Conservation (phyloP, 306 rosid genomes). For the Begonia masoniana region DNA sequence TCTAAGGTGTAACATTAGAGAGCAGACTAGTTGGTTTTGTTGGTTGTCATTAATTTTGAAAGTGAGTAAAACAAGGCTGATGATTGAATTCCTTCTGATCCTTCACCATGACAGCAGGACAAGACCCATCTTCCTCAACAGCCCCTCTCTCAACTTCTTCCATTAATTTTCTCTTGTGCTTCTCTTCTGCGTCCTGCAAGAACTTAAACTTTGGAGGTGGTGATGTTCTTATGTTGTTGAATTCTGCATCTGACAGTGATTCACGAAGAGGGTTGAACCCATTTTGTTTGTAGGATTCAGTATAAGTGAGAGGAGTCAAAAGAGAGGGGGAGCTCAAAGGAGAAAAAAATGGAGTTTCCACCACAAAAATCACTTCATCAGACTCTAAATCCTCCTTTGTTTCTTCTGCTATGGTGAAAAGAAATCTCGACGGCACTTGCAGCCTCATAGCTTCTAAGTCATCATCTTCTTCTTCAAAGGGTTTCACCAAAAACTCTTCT, state of each 20-base stretch:
- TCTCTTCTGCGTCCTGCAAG: conserved; percentile 87
- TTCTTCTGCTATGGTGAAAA: conserved; percentile 92
- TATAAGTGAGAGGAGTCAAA: conserved; percentile 65
- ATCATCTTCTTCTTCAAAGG: conserved; percentile 54
- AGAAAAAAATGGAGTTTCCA: conserved; percentile 82
- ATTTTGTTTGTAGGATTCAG: conserved; percentile 25
- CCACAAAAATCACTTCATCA: conserved; percentile 46
- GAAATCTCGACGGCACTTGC: conserved; percentile 67
- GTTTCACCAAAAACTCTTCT: conserved; percentile 37
- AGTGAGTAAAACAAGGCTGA: no score
- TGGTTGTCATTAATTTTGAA: no score
- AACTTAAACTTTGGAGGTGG: conserved; percentile 95
- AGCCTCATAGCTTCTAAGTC: conserved; percentile 64
- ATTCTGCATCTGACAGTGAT: conserved; percentile 71
- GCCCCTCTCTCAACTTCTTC: no score
- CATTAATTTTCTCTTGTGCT: no score
- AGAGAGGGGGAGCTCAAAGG: conserved; percentile 71
- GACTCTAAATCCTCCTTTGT: conserved; percentile 82
- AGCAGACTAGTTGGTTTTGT: no score
- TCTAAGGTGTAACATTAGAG: no score
- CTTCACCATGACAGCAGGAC: no score
- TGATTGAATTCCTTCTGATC: no score
- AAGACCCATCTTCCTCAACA: no score
- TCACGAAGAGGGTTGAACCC: conserved; percentile 74
- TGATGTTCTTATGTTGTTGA: conserved; percentile 65